Conservation (phyloP, 2,329 filamentous ascomycete genomes). For the Colletotrichum brevisporum region DNA sequence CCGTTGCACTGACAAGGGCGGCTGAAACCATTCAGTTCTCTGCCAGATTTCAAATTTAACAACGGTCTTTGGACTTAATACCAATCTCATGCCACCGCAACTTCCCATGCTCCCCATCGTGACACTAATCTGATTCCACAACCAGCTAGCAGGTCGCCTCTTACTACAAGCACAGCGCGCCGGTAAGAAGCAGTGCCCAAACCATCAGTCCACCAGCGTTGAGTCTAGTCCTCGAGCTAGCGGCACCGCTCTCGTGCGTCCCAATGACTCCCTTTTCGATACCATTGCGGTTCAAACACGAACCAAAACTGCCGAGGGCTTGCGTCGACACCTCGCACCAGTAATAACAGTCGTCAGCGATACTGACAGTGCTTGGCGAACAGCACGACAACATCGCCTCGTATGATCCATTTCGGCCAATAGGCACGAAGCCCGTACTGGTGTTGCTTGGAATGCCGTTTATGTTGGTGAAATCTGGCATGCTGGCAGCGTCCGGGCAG, state of each 20-base stretch:
- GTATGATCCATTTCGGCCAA: slow-evolving; percentile 10
- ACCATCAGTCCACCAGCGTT: neutral
- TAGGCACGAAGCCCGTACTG: slow-evolving; percentile 9
- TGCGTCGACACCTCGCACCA: slow-evolving; percentile 16
- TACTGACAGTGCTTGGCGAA: slow-evolving; percentile 13
- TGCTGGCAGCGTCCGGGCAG: slow-evolving; percentile 8
- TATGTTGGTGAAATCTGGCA: neutral
- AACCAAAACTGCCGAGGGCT: neutral
- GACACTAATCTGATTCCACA: too few species aligned
- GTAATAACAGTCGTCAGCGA: slow-evolving; percentile 9
- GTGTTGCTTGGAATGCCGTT: neutral
- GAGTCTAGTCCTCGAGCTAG: neutral
- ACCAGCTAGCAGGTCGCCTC: too few species aligned
- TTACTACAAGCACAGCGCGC: slow-evolving; percentile 2
- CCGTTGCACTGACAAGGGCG: too few species aligned
- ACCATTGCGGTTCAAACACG: slow-evolving; percentile 5
- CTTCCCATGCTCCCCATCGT: too few species aligned
- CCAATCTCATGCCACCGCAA: too few species aligned
- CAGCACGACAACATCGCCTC: slow-evolving; percentile 10
- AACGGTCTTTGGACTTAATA: too few species aligned
- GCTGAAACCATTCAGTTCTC: too few species aligned
- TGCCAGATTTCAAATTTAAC: too few species aligned
- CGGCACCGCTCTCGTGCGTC: neutral
- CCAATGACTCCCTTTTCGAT: slow-evolving; percentile 5
- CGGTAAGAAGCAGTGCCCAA: slow-evolving; percentile 3